These are phyloP conservation scores for Saccharomycopsis microspora DNA, from an alignment of 805 yeast genomes.

Conservation along the genomic window DNA sequence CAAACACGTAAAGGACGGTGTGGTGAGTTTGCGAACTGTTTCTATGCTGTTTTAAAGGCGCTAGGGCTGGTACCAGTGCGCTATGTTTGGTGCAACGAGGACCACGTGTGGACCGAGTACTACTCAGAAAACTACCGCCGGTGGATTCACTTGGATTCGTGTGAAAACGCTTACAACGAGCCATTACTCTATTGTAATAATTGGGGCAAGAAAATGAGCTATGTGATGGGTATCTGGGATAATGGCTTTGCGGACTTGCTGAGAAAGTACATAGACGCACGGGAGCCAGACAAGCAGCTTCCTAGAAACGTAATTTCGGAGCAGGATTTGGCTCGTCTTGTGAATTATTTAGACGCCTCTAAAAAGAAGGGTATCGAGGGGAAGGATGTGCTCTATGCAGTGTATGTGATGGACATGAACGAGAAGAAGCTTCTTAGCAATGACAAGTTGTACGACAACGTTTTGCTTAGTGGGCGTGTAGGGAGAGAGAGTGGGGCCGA, in stretches of 20 bases:
- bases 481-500: constrained; percentile 64
- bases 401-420: constrained; percentile 26
- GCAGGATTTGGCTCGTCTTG: constrained; percentile 23
- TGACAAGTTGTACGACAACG: neutral
- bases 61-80: constrained; percentile 48
- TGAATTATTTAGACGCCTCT: constrained; percentile 27
- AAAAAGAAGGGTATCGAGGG: constrained; percentile 22
- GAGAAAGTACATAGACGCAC: constrained; percentile 44
- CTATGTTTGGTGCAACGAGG: constrained; percentile 82
- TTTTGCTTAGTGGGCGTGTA: constrained; percentile 15
- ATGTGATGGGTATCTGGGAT: constrained; percentile 58
- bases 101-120: constrained; percentile 94
- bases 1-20: constrained; percentile 68
- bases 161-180: constrained; percentile 78
- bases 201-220: constrained; percentile 94
- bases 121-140: constrained; percentile 46
- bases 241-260: constrained; percentile 63
- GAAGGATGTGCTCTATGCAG: constrained; percentile 26
- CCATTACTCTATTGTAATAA: constrained; percentile 70
- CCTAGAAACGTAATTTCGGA: constrained; percentile 39
- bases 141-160: constrained; percentile 86
- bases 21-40: constrained; percentile 93
- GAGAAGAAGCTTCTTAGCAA: constrained; percentile 24
- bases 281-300: constrained; percentile 23
- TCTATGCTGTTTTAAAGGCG: constrained; percentile 57